Percentiles rank a stretch among this genome's conserved stretches.
Conservation (phyloP, 345 rosid species). For the Zanthoxylum bungeanum region DNA sequence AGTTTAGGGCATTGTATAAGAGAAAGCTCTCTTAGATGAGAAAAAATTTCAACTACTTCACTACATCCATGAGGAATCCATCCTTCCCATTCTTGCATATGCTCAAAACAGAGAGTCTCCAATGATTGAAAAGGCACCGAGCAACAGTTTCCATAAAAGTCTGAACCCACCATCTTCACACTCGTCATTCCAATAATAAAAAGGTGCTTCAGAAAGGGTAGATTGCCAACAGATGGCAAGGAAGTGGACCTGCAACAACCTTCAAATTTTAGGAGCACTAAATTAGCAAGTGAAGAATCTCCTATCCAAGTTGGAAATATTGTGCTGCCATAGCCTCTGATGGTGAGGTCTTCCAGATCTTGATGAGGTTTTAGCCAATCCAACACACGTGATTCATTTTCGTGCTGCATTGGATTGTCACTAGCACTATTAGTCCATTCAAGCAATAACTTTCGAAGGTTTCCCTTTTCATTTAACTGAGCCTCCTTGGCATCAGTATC, state of each 20-base stretch:
- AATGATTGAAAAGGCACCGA: conserved; percentile 16
- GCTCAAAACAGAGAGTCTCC: conserved; percentile 16
- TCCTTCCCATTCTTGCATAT: conserved; percentile 30
- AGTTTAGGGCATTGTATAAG: conserved; percentile 30
- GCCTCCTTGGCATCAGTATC: conserved; percentile 12
- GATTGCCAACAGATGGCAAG: conserved; percentile 16
- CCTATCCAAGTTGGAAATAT: conserved; percentile 17
- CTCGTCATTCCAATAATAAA: conserved; percentile 2
- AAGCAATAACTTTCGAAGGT: background rate
- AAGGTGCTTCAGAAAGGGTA: conserved; percentile 8
- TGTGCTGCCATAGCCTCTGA: conserved; percentile 2
- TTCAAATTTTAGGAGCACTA: conserved; percentile 8
- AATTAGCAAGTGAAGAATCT: conserved; percentile 15
- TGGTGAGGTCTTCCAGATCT: conserved; percentile 5
- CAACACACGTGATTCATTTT: background rate
- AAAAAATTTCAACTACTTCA: conserved; percentile 20
- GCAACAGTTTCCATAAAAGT: conserved; percentile 6
- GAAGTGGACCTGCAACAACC: background rate
- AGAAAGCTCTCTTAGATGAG: conserved; percentile 24
- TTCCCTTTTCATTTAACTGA: background rate
- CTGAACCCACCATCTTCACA: conserved; percentile 5
- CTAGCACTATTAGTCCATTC: background rate
- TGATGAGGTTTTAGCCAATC: conserved; percentile 17
- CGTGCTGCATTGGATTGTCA: background rate
- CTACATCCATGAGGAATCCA: conserved; percentile 22